These are phyloP conservation scores for Aspergillus haitiensis DNA, from an alignment of 495 filamentous ascomycete species.

Conservation along the genomic window DNA sequence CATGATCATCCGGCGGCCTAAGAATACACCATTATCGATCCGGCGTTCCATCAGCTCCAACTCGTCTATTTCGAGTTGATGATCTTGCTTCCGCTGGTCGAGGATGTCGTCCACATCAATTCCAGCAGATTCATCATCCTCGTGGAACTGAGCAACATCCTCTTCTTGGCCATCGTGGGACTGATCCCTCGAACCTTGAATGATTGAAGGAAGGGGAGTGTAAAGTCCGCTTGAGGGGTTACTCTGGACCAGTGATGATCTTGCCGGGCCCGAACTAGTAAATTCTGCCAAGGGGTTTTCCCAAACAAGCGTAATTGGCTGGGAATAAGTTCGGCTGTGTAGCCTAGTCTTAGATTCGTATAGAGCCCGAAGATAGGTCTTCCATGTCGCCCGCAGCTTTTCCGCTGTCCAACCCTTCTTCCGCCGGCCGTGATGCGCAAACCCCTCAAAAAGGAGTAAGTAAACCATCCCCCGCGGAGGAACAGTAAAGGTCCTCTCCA, in stretches of 20 bases:
- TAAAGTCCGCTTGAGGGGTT: conserved; percentile 29
- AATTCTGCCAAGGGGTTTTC: conserved; percentile 38
- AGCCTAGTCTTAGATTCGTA: conserved; percentile 57
- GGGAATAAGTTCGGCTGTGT: conserved; percentile 20
- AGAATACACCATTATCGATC: conserved; percentile 47
- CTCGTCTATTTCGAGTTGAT: conserved; percentile 16
- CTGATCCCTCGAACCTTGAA: background rate
- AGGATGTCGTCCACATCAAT: conserved; percentile 28
- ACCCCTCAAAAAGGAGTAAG: conserved; percentile 67
- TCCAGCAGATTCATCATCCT: conserved; percentile 6
- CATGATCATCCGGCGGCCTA: conserved; percentile 44
- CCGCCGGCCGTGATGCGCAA: conserved; percentile 65
- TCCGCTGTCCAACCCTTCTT: conserved; percentile 65
- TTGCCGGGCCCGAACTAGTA: background rate
- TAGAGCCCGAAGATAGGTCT: conserved; percentile 49
- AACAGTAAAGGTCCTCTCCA: conserved; percentile 39
- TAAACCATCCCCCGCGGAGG: conserved; percentile 47
- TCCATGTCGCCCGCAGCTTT: conserved; percentile 50
- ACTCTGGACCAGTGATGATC: background rate
- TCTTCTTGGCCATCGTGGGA: conserved; percentile 4
- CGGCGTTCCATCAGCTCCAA: conserved; percentile 26
- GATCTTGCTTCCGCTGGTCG: conserved; percentile 5
- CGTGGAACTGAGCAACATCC: conserved; percentile 1
- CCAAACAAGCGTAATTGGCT: conserved; percentile 30
- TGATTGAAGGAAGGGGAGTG: conserved; percentile 30